These are phyloP conservation scores for Lactarius vividus DNA, from an alignment of 768 basidiomycete genomes.

Conservation along the genomic window DNA sequence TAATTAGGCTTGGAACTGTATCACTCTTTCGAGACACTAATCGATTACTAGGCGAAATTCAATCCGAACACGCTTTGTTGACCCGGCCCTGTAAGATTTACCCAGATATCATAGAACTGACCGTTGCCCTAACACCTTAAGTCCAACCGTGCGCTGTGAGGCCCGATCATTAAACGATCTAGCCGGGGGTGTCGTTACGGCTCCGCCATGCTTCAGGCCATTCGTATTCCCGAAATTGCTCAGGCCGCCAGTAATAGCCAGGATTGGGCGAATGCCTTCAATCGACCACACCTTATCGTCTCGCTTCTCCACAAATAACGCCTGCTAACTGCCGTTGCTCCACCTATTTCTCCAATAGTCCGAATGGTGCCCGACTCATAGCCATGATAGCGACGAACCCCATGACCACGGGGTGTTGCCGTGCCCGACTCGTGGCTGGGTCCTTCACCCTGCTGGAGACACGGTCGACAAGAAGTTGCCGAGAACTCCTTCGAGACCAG, in stretches of 20 bases:
- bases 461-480: not conserved
- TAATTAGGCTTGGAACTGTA: not conserved
- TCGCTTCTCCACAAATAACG: not conserved
- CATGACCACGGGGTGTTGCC: not conserved
- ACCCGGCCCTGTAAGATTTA: not conserved
- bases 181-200: not conserved
- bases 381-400: not conserved
- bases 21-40: constrained; percentile 6
- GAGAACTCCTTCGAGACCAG: not conserved
- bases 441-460: not conserved
- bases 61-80: not conserved
- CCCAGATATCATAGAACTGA: not conserved
- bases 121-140: not conserved
- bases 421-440: not conserved
- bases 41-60: constrained; percentile 7
- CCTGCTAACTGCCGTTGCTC: constrained; percentile 13
- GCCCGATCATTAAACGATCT: not conserved
- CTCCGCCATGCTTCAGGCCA: not conserved
- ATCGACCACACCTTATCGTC: constrained; percentile 28
- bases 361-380: not conserved
- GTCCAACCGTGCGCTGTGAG: not conserved
- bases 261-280: not conserved
- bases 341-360: constrained; percentile 5
- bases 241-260: not conserved
- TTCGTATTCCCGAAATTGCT: not conserved